These are phyloP conservation scores for Leishmania mexicana DNA, from an alignment of 208 protist species.

Conservation along the genomic window DNA sequence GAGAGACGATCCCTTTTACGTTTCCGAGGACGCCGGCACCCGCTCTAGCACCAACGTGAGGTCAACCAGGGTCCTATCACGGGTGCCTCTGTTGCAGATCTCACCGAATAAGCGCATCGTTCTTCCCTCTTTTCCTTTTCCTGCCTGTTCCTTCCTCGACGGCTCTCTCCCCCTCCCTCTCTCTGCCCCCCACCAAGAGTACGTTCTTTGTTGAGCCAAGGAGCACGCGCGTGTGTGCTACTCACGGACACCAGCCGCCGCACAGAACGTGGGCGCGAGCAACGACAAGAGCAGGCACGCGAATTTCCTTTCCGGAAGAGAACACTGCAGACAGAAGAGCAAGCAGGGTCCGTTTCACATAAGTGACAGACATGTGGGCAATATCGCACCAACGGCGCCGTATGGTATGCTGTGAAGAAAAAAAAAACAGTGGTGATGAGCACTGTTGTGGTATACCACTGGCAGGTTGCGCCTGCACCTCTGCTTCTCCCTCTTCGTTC, in stretches of 20 bases:
- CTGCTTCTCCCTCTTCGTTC: neutral
- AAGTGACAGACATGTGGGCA: neutral
- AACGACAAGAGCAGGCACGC: neutral
- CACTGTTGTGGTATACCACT: neutral
- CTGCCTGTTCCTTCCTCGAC: neutral
- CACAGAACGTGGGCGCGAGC: neutral
- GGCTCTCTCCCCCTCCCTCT: neutral
- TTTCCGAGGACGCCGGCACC: conserved; percentile 12
- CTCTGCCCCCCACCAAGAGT: neutral
- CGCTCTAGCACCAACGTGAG: neutral
- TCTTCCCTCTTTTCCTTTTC: conserved; percentile 11
- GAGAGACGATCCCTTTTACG: conserved; percentile 35
- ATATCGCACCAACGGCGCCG: neutral
- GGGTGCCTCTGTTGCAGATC: neutral
- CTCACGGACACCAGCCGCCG: neutral
- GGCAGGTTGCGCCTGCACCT: neutral
- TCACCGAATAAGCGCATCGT: neutral
- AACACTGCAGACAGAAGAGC: neutral
- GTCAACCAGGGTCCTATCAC: neutral
- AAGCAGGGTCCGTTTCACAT: neutral
- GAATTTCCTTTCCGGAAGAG: neutral
- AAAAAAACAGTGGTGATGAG: neutral
- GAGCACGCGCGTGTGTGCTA: neutral
- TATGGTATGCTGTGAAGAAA: neutral
- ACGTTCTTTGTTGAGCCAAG: neutral